Evolutionary conservation across 2,329 filamentous ascomycete genomes (phyloP).

Genomic region (Fusarium sp.): DNA sequence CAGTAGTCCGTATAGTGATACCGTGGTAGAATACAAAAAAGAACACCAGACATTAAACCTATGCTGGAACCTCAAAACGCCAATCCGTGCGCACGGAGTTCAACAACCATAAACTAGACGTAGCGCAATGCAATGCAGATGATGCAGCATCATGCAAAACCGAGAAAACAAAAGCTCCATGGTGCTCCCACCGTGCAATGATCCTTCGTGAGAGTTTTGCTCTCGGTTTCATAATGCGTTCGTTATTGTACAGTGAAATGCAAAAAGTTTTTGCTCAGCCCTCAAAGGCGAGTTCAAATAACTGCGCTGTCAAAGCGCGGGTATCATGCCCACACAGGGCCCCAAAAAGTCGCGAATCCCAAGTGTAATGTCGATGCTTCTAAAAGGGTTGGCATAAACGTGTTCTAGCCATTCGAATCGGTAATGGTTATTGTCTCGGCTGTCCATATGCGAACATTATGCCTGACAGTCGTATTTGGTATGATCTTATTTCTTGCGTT

Average conservation of each 20-base stretch:
- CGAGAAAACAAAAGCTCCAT: conserved; percentile 41
- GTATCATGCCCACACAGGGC: conserved; percentile 50
- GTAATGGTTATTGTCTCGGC: conserved; percentile 2
- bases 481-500: conserved; percentile 64
- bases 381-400: conserved; percentile 22
- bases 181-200: conserved; percentile 38
- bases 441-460: neutral
- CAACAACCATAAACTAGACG: conserved; percentile 11
- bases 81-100: conserved; percentile 33
- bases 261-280: conserved; percentile 27
- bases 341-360: conserved; percentile 43
- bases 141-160: conserved; percentile 39
- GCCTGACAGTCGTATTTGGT: neutral
- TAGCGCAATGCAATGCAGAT: conserved; percentile 38
- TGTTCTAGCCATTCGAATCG: conserved; percentile 24
- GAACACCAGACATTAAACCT: conserved; percentile 37
- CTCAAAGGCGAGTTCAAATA: conserved; percentile 31
- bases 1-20: conserved; percentile 32
- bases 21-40: conserved; percentile 39
- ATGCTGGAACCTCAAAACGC: conserved; percentile 41
- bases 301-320: conserved; percentile 46
- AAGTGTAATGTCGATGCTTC: conserved; percentile 31
- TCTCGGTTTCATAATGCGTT: conserved; percentile 47
- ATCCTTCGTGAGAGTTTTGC: conserved; percentile 37
- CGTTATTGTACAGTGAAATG: conserved; percentile 48